Base-by-base conservation (phyloP, 305 asterid genomes). In the Plantago lanceolata region DNA sequence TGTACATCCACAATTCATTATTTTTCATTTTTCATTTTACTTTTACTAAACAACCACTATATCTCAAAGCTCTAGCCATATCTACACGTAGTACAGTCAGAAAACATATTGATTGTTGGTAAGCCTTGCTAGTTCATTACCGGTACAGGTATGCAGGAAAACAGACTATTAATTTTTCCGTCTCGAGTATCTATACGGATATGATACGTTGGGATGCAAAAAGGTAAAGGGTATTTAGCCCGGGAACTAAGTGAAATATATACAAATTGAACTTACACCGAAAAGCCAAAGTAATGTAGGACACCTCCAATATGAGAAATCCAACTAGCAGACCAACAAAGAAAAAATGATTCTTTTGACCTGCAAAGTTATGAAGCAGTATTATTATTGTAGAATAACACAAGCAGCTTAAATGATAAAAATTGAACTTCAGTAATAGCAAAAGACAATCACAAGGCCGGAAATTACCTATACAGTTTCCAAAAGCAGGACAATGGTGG, bases 401-500 rank as follows among this genome's bases (percentile, higher is more conserved):
- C 24, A 52, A 63, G 17, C 19, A 44, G 15, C 43, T 58, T 43
- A 16, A n/a, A 60, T 31, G 12, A 64, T 31, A n/a, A 52, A 61
- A 15, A 53, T 55, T 35, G 8, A 35, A 35, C 43, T 19, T 56
- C 17, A 49, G 17, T 60, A 29, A 56, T 31, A 60, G 73, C 20
- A 24, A 48, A 51, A 19, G 55, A 68, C 58, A 62, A n/a, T 31
- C 13, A 64, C 14, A 53, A 12, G 52, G 37, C 26, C 18, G 19
- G 26, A 28, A 13, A 51, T 62, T 75, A 82, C 88, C 88, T 68
- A 82, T 73, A 62, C 88, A 82, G 70, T 77, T 82, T 61, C 85
- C 88, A 61, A 82, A 82, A 66, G 84, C 88, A 66, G 88, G 85
- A 65, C 88, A 82, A 66, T 82, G 88, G 72, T 82, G 88, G 66